phyloP scores from a whole-genome alignment of 345 rosid genomes.

The Carallia brachiata region DNA sequence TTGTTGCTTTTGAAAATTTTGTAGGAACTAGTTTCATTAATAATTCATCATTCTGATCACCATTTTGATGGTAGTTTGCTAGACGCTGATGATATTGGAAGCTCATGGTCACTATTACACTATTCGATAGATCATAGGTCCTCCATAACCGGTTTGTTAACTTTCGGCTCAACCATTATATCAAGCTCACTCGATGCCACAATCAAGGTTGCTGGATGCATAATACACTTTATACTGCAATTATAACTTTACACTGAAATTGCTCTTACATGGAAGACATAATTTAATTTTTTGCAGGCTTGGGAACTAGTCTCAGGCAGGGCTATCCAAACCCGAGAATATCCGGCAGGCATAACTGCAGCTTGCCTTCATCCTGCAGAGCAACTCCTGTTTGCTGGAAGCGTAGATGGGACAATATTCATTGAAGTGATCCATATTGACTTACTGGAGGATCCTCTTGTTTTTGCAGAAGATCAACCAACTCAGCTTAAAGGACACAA shows the following conservation, averaged over 20 bases:
- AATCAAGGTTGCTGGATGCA: constrained; percentile 40
- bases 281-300: constrained; percentile 28
- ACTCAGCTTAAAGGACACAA: constrained; percentile 50
- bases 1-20: neutral
- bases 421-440: constrained; percentile 26
- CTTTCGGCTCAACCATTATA: constrained; percentile 29
- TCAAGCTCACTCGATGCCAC: constrained; percentile 55
- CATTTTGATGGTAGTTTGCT: constrained; percentile 30
- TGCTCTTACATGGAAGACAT: neutral
- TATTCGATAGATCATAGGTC: constrained; percentile 39
- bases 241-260: neutral
- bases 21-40: neutral
- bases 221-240: neutral
- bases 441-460: constrained; percentile 30
- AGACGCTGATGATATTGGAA: constrained; percentile 33
- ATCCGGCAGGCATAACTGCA: constrained; percentile 41
- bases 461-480: constrained; percentile 28
- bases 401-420: constrained; percentile 48
- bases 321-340: constrained; percentile 36
- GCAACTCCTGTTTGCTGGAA: constrained; percentile 41
- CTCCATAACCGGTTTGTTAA: constrained; percentile 42
- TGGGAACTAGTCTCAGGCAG: constrained; percentile 49
- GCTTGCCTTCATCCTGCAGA: constrained; percentile 34
- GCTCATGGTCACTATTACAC: constrained; percentile 30
- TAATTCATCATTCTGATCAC: constrained; percentile 19